Evolutionary conservation across 202 grass and related monocot species (phyloP).

Genomic region (Miscanthus sacchariflorus): DNA sequence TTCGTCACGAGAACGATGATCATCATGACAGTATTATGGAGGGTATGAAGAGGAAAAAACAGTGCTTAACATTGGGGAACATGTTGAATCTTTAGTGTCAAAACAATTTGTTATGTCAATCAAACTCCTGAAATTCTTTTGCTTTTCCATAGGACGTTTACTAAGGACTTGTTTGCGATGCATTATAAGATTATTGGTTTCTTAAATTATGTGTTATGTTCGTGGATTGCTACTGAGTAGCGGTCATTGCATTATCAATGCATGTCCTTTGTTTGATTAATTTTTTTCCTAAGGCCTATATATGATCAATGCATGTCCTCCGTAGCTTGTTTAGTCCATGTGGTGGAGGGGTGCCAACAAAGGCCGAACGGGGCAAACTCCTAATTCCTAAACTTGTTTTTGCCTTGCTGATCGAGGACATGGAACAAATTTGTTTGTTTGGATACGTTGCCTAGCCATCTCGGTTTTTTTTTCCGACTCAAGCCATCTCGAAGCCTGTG

Average conservation of each 20-base stretch:
- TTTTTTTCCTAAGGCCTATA: not conserved
- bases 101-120: conserved; percentile 59
- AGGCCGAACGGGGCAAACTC: no score
- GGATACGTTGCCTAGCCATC: no score
- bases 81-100: conserved; percentile 49
- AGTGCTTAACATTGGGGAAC: conserved; percentile 46
- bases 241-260: not conserved
- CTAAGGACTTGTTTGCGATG: conserved; percentile 46
- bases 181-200: conserved; percentile 61
- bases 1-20: conserved; percentile 47
- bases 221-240: not conserved
- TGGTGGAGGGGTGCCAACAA: no score
- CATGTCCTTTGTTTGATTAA: not conserved
- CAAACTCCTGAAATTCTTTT: conserved; percentile 53
- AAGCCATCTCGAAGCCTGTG: no score
- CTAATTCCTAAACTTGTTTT: no score
- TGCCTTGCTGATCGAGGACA: no score
- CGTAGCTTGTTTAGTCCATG: no score
- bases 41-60: conserved; percentile 56
- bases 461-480: no score
- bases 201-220: conserved; percentile 38
- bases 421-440: no score
- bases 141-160: conserved; percentile 57
- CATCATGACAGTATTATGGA: conserved; percentile 41
- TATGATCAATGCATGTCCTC: no score